Base-by-base conservation (phyloP, 345 rosid genomes). In the Aquilaria yunnanensis region DNA sequence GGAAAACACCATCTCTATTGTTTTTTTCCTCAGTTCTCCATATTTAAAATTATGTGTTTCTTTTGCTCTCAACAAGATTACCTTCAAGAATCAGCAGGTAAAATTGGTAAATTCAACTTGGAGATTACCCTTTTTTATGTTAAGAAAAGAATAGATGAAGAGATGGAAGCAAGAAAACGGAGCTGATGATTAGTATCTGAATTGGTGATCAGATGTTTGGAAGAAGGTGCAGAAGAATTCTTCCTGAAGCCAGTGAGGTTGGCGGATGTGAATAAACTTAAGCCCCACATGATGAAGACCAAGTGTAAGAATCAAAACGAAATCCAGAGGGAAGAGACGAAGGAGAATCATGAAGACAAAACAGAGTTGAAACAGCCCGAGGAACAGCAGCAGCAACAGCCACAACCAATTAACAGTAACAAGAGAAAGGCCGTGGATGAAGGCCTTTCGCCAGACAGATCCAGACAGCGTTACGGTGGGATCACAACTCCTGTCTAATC, bases 201-300 rank as follows among this genome's bases (percentile, higher is more conserved):
- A 51, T 59, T 30, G 14, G 10, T 23, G 14, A 2, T 14, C 85
- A 85, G 88, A 74, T 87, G 95, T 64, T 73, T 85, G 49, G 84
- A 87, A 68, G 88, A 79, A 71, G 95, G 95, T 12, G 95, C 95
- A 10, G 88, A 87, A 53, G 88, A 85, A 47, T 87, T 87, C 49
- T 78, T 87, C 65, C 56, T 87, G 71, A 87, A 87, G 70, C 95
- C 95, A 2, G 82, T 87, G 2, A 69, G 68, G 16, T 41, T 73
- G 34, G 50, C 95, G 9, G 88, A 87, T 65, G 63, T 87, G 77
- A 75, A 72, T 48, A 79, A 73, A 70, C 85, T 87, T 55, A 83
- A 45, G 63, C 80, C 88, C 49, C 81, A 81, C 59, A 71, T 86
- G 67, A 56, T 78, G 84, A 81, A 67, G 73, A 70, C 83, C 56